Evolutionary conservation across 2,329 filamentous ascomycete genomes (phyloP).

Genomic region (Parasarocladium wereldwijsianum): DNA sequence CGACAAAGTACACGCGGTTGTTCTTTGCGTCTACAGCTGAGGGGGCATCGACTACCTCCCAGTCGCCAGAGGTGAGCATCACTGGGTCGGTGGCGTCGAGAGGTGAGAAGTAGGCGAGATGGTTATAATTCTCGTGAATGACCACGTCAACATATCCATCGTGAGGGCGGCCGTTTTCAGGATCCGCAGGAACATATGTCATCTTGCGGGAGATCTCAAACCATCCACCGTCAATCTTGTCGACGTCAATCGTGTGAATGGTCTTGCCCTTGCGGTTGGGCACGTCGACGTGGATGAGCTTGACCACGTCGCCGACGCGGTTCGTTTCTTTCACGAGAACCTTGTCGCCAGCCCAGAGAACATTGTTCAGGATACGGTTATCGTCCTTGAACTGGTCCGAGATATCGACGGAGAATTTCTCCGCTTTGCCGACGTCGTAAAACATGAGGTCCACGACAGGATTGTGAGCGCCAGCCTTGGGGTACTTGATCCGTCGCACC

Average conservation of each 20-base stretch:
- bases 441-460: conserved; percentile 79
- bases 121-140: conserved; percentile 74
- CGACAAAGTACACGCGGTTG: conserved; percentile 82
- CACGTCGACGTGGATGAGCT: conserved; percentile 76
- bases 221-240: conserved; percentile 87
- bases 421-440: conserved; percentile 65
- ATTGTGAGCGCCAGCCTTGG: conserved; percentile 88
- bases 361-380: conserved; percentile 80
- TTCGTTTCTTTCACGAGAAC: conserved; percentile 87
- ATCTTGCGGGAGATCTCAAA: conserved; percentile 87
- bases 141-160: conserved; percentile 92
- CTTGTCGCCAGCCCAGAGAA: conserved; percentile 77
- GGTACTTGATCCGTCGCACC: conserved; percentile 86
- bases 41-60: conserved; percentile 82
- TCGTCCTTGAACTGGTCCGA: conserved; percentile 65
- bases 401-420: conserved; percentile 63
- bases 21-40: conserved; percentile 71
- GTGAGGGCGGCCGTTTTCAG: conserved; percentile 54
- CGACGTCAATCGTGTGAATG: conserved; percentile 65
- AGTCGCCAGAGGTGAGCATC: conserved; percentile 74
- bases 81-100: conserved; percentile 69
- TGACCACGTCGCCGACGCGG: conserved; percentile 81
- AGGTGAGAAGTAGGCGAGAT: conserved; percentile 85
- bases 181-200: conserved; percentile 72
- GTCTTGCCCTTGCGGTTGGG: conserved; percentile 57